phyloP scores from a whole-genome alignment of 1,284 basidiomycete genomes.

The Heterobasidion irregulare region DNA sequence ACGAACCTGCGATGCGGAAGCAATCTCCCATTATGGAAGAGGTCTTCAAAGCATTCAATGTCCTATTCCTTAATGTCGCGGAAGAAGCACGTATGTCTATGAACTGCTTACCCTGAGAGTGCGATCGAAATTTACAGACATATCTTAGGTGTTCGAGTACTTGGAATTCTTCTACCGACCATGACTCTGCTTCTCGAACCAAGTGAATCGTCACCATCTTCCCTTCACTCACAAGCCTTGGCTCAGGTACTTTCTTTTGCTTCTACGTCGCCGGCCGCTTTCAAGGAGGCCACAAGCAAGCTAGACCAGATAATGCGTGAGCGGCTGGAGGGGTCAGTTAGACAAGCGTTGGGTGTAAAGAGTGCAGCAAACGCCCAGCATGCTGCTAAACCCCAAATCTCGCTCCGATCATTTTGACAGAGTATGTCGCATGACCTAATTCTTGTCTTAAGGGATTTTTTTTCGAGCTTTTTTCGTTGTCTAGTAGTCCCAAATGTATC shows the following conservation, averaged over 20 bases:
- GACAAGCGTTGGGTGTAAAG: slow-evolving; percentile 59
- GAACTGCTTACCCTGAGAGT: slow-evolving; percentile 1
- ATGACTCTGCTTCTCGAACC: slow-evolving; percentile 69
- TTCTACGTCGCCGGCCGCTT: background rate
- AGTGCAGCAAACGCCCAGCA: slow-evolving; percentile 21
- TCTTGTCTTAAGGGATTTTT: too few relatives aligned
- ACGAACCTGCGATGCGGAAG: slow-evolving; percentile 43
- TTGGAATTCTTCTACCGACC: slow-evolving; percentile 77
- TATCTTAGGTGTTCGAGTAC: slow-evolving; percentile 51
- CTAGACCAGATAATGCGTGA: background rate
- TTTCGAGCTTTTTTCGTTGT: too few relatives aligned
- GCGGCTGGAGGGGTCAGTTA: slow-evolving; percentile 70
- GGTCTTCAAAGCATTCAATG: slow-evolving; percentile 73
- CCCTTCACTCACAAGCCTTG: slow-evolving; percentile 46
- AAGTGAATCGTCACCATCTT: slow-evolving; percentile 58
- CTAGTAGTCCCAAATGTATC: too few relatives aligned
- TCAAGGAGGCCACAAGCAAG: slow-evolving; percentile 16
- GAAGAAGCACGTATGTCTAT: slow-evolving; percentile 55
- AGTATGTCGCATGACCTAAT: too few relatives aligned
- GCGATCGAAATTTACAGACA: slow-evolving; percentile 1
- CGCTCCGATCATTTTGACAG: slow-evolving; percentile 57
- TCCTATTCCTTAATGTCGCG: slow-evolving; percentile 50
- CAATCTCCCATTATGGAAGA: slow-evolving; percentile 65
- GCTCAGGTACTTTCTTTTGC: background rate
- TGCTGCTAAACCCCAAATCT: slow-evolving; percentile 67